Conservation (phyloP, 139 green algal species). For the Pleodorina starrii region DNA sequence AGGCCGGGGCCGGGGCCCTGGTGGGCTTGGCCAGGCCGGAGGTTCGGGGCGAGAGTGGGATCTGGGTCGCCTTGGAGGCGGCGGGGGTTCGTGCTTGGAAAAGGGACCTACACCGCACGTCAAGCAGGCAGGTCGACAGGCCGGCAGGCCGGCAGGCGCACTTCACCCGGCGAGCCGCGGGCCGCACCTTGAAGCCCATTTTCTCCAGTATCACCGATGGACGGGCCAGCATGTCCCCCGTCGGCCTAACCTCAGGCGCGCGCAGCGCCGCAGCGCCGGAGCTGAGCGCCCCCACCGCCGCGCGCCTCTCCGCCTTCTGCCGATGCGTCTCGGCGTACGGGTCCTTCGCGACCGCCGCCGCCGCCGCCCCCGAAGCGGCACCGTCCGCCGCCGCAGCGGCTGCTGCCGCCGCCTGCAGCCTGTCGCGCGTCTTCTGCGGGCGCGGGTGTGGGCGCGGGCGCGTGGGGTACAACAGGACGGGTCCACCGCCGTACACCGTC, state of each 20-base stretch:
- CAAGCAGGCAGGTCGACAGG: too few species aligned
- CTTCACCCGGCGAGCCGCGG: neutral
- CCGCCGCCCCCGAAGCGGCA: neutral
- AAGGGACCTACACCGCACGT: too few species aligned
- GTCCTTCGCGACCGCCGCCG: neutral
- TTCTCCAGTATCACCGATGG: neutral
- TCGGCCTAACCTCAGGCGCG: neutral
- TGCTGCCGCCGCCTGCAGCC: neutral
- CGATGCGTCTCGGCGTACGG: neutral
- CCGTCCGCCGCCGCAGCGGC: neutral
- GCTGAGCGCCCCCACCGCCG: neutral
- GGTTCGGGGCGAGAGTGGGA: too few species aligned
- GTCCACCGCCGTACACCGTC: too few species aligned
- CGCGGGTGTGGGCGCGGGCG: too few species aligned
- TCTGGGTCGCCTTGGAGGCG: too few species aligned
- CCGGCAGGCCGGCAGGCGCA: too few species aligned
- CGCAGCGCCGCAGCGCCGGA: neutral
- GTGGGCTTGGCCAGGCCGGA: too few species aligned
- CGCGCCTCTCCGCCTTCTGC: neutral
- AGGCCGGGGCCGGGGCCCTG: too few species aligned
- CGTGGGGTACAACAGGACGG: too few species aligned
- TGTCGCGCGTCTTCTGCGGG: conserved; percentile 5
- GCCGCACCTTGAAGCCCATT: conserved; percentile 42
- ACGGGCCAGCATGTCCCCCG: neutral
- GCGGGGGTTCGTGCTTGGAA: too few species aligned